These are phyloP conservation scores for Leptographium procerum DNA, from an alignment of 2,329 filamentous ascomycete genomes.

Conservation along the genomic window DNA sequence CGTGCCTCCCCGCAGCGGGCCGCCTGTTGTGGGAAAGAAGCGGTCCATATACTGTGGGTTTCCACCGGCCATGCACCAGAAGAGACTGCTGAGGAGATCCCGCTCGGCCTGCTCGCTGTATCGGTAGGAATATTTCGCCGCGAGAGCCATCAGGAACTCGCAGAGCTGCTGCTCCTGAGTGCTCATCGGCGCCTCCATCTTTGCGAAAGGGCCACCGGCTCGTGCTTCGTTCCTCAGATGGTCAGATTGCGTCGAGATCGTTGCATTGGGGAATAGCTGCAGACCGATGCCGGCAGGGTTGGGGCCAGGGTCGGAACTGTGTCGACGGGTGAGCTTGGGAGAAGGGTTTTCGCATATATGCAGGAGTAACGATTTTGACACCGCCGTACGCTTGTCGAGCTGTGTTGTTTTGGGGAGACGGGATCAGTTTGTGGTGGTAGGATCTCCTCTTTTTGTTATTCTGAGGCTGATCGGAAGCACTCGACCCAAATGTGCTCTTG, in stretches of 20 bases:
- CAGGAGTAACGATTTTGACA: not conserved
- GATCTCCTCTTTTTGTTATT: not conserved
- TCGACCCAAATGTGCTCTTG: not conserved
- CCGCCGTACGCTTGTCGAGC: not conserved
- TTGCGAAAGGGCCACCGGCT: not conserved
- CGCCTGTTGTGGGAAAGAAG: slow-evolving; percentile 65
- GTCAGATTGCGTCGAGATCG: not conserved
- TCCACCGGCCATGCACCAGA: slow-evolving; percentile 73
- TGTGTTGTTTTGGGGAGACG: not conserved
- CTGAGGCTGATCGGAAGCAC: not conserved
- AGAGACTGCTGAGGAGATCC: slow-evolving; percentile 68
- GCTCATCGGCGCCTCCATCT: slow-evolving; percentile 28
- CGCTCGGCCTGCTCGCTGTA: slow-evolving; percentile 62
- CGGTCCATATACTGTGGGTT: slow-evolving; percentile 62
- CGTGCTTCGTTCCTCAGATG: not conserved
- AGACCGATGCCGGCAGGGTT: not conserved
- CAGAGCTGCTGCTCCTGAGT: slow-evolving; percentile 74
- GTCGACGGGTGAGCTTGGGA: not conserved
- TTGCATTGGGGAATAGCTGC: not conserved
- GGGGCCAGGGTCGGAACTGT: not conserved
- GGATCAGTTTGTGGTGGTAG: not conserved
- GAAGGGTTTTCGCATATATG: not conserved
- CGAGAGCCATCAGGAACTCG: slow-evolving; percentile 68
- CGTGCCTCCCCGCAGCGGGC: slow-evolving; percentile 45
- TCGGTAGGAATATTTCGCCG: slow-evolving; percentile 59